Evolutionary conservation across 768 basidiomycete genomes (phyloP).

Genomic region (Tylopilus balloui): DNA sequence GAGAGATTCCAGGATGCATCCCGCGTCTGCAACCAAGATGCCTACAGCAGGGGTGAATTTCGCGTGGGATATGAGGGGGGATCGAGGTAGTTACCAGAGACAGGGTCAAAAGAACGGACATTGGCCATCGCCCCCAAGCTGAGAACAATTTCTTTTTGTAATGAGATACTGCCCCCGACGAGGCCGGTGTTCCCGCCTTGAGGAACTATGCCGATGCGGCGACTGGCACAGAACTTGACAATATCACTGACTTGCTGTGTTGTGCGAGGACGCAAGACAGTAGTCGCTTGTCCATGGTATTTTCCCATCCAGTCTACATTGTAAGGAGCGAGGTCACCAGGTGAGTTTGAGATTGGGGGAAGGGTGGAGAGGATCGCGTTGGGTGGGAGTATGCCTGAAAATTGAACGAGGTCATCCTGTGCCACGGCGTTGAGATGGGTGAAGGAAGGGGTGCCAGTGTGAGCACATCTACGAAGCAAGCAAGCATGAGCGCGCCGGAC

Average conservation of each 20-base stretch:
- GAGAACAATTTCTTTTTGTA: slow-evolving; percentile 83
- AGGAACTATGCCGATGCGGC: slow-evolving; percentile 85
- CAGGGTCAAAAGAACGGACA: slow-evolving; percentile 77
- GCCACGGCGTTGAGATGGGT: slow-evolving; percentile 46
- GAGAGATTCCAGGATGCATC: slow-evolving; percentile 86
- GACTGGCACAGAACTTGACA: slow-evolving; percentile 79
- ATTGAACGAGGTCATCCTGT: slow-evolving; percentile 58
- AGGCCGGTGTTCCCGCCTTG: slow-evolving; percentile 99
- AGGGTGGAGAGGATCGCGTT: slow-evolving; percentile 68
- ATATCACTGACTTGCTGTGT: slow-evolving; percentile 86
- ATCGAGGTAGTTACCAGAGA: slow-evolving; percentile 54
- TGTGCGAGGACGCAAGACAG: slow-evolving; percentile 85
- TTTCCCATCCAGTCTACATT: slow-evolving; percentile 98
- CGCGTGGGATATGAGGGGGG: slow-evolving; percentile 1
- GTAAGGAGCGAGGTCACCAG: slow-evolving; percentile 68
- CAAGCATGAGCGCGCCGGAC: background rate
- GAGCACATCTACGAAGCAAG: slow-evolving; percentile 15
- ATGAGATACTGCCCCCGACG: slow-evolving; percentile 90
- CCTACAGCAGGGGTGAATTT: slow-evolving; percentile 43
- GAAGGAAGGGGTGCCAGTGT: slow-evolving; percentile 17
- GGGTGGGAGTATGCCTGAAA: slow-evolving; percentile 58
- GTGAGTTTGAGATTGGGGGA: slow-evolving; percentile 40
- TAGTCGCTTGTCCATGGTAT: slow-evolving; percentile 77
- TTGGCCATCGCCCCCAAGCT: slow-evolving; percentile 78
- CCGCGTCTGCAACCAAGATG: slow-evolving; percentile 88